Percentiles rank a stretch among this genome's conserved stretches.
Conservation (phyloP, 148 eudicot genomes). For the Rhododendron ferrugineum region DNA sequence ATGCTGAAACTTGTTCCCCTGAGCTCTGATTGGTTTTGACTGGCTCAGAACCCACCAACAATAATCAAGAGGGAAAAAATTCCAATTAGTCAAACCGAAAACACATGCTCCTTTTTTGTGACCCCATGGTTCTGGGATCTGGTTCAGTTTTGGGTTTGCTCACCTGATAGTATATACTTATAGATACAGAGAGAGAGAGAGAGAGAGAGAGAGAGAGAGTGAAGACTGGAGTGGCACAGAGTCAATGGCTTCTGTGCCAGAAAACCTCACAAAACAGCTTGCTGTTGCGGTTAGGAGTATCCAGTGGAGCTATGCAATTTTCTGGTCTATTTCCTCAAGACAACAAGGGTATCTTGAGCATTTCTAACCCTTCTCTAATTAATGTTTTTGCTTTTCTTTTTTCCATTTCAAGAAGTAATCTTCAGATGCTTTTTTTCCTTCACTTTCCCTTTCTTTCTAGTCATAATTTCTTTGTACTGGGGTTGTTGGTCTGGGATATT, state of each 20-base stretch:
- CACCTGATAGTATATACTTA: not conserved
- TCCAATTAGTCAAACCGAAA: not conserved
- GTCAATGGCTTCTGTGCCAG: constrained; percentile 23
- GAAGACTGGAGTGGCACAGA: not conserved
- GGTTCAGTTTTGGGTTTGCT: not conserved
- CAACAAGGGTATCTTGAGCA: constrained; percentile 41
- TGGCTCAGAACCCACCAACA: not conserved
- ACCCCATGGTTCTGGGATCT: not conserved
- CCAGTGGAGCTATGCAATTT: constrained; percentile 80
- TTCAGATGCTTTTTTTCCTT: not conserved
- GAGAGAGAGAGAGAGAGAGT: not conserved
- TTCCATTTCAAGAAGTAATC: not conserved
- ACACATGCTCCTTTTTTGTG: not conserved
- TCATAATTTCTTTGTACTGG: not conserved
- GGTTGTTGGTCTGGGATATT: not conserved
- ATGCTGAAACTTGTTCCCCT: not conserved
- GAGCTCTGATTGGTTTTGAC: not conserved
- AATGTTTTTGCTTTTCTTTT: not conserved
- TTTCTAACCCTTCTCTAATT: not conserved
- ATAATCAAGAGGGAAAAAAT: not conserved
- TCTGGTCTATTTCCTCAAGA: constrained; percentile 58
- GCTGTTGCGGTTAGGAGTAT: constrained; percentile 54
- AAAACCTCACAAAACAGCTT: constrained; percentile 46
- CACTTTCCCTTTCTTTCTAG: not conserved
- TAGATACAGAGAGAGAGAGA: not conserved